Conservation (phyloP, 345 rosid species). For the Melastoma malabathricum region DNA sequence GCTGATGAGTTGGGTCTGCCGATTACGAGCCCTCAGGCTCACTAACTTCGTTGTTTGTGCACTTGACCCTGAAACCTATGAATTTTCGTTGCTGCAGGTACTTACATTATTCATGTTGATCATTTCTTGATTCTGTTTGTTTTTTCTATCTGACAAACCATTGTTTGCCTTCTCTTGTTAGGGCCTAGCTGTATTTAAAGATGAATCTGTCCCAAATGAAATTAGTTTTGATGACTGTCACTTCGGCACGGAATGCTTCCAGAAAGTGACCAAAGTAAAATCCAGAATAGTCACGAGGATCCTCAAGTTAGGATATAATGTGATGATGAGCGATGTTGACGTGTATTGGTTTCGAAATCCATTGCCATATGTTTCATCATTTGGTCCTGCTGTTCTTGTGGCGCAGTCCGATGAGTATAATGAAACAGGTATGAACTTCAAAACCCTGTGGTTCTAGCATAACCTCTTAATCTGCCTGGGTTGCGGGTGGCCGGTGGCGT, state of each 20-base stretch:
- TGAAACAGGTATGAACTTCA: slow-evolving; percentile 33
- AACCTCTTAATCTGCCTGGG: no score
- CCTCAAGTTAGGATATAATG: slow-evolving; percentile 77
- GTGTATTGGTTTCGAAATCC: slow-evolving; percentile 85
- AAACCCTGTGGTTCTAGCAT: slow-evolving; percentile 1
- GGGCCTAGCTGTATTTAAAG: slow-evolving; percentile 82
- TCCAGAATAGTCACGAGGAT: slow-evolving; percentile 74
- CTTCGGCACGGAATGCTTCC: slow-evolving; percentile 87
- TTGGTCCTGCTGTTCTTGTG: slow-evolving; percentile 58
- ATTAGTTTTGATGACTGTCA: slow-evolving; percentile 86
- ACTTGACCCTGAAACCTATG: slow-evolving; percentile 72
- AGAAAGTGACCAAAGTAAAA: slow-evolving; percentile 81
- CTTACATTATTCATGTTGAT: background rate
- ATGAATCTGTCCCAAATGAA: slow-evolving; percentile 58
- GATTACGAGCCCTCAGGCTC: slow-evolving; percentile 53
- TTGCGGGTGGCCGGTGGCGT: no score
- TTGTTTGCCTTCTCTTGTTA: slow-evolving; percentile 12
- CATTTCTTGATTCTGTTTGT: background rate
- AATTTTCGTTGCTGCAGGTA: slow-evolving; percentile 68
- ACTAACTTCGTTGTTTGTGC: slow-evolving; percentile 76
- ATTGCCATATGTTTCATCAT: slow-evolving; percentile 47
- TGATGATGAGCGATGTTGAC: slow-evolving; percentile 80
- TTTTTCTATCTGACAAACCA: slow-evolving; percentile 1
- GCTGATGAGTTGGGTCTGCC: slow-evolving; percentile 97
- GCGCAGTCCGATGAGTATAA: slow-evolving; percentile 89